Conservation (phyloP, 1,284 basidiomycete species). For the Puccinia coronata region DNA sequence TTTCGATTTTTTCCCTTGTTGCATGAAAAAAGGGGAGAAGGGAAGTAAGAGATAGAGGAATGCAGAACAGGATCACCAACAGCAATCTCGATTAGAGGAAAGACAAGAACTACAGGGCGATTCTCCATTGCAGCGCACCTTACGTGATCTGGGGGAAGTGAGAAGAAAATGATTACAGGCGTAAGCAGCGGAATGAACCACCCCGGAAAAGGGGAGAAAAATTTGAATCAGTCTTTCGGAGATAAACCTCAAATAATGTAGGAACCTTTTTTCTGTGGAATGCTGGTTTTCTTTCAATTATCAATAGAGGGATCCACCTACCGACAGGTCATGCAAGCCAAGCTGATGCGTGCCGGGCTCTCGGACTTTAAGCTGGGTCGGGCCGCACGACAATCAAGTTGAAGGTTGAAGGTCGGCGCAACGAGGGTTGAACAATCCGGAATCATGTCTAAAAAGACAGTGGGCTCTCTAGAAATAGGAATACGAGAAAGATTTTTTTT, state of each 20-base stretch:
- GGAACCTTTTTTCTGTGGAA: too few relatives aligned
- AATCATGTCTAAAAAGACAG: not conserved
- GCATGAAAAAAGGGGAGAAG: too few relatives aligned
- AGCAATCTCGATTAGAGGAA: slow-evolving; percentile 31
- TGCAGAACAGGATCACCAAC: slow-evolving; percentile 4
- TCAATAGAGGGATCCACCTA: not conserved
- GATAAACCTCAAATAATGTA: not conserved
- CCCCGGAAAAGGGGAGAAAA: not conserved
- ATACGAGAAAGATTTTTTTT: not conserved
- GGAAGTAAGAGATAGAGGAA: not conserved
- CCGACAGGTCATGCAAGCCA: slow-evolving; percentile 39
- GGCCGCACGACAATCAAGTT: slow-evolving; percentile 4
- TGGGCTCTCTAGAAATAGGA: not conserved
- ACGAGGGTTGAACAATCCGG: slow-evolving; percentile 12
- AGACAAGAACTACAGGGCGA: slow-evolving; percentile 35
- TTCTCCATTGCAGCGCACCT: slow-evolving; percentile 37
- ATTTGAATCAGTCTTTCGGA: not conserved
- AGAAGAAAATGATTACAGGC: not conserved
- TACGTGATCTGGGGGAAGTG: slow-evolving; percentile 21
- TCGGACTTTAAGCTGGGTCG: slow-evolving; percentile 9
- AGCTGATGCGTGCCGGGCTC: slow-evolving; percentile 22
- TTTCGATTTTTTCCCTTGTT: not conserved
- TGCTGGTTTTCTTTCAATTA: too few relatives aligned
- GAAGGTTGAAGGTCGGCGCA: slow-evolving; percentile 16
- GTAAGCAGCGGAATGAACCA: not conserved